These are phyloP conservation scores for Paracoccidioides brasiliensis DNA, from an alignment of 2,329 filamentous ascomycete species.

Conservation along the genomic window DNA sequence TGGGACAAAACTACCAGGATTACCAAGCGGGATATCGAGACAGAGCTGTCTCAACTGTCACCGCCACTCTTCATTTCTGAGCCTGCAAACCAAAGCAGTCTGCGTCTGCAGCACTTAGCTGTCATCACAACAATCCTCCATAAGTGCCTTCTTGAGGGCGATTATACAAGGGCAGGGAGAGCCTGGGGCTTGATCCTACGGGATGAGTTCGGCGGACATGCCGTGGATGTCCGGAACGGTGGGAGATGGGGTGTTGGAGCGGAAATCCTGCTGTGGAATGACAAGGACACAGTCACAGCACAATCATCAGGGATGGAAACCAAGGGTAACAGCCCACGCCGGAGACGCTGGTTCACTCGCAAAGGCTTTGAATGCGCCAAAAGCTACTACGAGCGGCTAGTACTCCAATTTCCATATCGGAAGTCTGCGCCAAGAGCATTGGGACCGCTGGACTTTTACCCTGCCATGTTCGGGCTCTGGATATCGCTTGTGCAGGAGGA, in stretches of 20 bases:
- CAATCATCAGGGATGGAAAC: background rate
- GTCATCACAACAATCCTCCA: constrained; percentile 59
- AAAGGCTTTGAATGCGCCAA: constrained; percentile 45
- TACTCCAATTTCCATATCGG: constrained; percentile 63
- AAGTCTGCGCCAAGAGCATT: constrained; percentile 44
- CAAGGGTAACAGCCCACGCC: background rate
- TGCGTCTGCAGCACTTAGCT: constrained; percentile 45
- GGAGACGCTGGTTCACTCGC: constrained; percentile 26
- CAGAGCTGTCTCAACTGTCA: constrained; percentile 20
- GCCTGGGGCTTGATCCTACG: constrained; percentile 64
- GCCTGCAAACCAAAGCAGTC: constrained; percentile 21
- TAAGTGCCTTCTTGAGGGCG: constrained; percentile 55
- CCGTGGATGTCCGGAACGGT: constrained; percentile 55
- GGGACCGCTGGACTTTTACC: constrained; percentile 65
- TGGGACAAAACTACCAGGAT: constrained; percentile 7
- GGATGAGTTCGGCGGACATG: constrained; percentile 41
- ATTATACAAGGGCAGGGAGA: constrained; percentile 57
- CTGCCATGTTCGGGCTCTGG: constrained; percentile 68
- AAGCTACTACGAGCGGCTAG: constrained; percentile 64
- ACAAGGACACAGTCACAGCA: constrained; percentile 7
- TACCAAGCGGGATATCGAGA: constrained; percentile 13
- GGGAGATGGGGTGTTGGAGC: constrained; percentile 73
- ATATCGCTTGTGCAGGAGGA: constrained; percentile 59
- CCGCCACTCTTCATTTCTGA: constrained; percentile 24
- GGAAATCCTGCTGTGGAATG: constrained; percentile 60